These are phyloP conservation scores for Xerocomus spinulosus DNA, from an alignment of 768 basidiomycete genomes.

Conservation along the genomic window DNA sequence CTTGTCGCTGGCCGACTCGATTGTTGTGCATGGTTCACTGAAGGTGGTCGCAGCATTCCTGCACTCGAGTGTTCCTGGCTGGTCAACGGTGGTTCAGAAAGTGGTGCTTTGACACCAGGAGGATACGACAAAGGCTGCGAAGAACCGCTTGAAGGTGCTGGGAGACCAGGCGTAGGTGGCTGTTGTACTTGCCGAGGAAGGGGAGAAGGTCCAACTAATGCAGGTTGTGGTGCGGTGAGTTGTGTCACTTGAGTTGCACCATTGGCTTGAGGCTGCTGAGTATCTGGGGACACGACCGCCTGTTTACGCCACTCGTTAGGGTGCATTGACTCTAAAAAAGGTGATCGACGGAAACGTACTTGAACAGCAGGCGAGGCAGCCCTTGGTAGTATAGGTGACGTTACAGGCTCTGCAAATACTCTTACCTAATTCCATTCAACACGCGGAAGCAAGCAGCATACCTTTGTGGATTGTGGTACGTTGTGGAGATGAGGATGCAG, in stretches of 20 bases:
- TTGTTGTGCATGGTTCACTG: slow-evolving; percentile 45
- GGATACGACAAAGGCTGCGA: slow-evolving; percentile 52
- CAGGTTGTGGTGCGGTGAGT: slow-evolving; percentile 28
- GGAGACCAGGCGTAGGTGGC: slow-evolving; percentile 26
- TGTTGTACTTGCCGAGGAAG: slow-evolving; percentile 48
- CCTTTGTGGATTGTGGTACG: slow-evolving; percentile 47
- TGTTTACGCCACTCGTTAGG: slow-evolving; percentile 25
- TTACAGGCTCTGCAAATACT: slow-evolving; percentile 37
- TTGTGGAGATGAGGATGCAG: slow-evolving; percentile 59
- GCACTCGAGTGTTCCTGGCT: slow-evolving; percentile 32
- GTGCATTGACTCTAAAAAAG: slow-evolving; percentile 12
- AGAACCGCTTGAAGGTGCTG: slow-evolving; percentile 10
- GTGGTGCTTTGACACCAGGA: slow-evolving; percentile 60
- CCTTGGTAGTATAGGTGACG: slow-evolving; percentile 42
- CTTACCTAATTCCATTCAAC: slow-evolving; percentile 17
- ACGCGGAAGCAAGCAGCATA: slow-evolving; percentile 25
- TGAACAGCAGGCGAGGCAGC: slow-evolving; percentile 39
- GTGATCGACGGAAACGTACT: slow-evolving; percentile 32
- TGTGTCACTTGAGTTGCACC: slow-evolving; percentile 27
- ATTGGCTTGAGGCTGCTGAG: slow-evolving; percentile 37
- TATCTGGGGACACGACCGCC: slow-evolving; percentile 36
- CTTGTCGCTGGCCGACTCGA: slow-evolving; percentile 39
- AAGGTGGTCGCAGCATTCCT: slow-evolving; percentile 50
- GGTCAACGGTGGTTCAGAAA: slow-evolving; percentile 38
- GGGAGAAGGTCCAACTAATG: slow-evolving; percentile 41